Base-by-base conservation (phyloP, 306 rosid species). In the Cucumis cinereus region DNA sequence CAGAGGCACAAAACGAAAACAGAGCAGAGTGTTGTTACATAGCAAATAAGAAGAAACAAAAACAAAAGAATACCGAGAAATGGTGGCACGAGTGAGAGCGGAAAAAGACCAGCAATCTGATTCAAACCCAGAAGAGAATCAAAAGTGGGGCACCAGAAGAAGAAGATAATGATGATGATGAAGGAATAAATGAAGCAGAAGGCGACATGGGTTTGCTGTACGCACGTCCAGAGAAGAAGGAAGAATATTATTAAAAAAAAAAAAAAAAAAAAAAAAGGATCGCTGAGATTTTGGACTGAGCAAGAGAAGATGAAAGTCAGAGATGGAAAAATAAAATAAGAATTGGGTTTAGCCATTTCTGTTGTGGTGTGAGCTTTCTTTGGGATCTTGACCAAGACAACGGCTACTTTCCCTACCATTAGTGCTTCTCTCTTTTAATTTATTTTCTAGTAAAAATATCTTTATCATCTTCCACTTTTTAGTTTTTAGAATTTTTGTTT, bases 371-470 rank as follows among this genome's bases (percentile, higher is more conserved):
- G 3, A 47, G 38, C 75, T 26, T 47, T 70, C 75, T 70, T 70
- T 45, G 75, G 57, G 75, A 70, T 70, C 57, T 47, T 70, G 58
- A 70, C 75, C 75, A 43, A 70, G 58, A 70, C 75, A 47, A 70
- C 58, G 57, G 75, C 75, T 70, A 23, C 57, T 50, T 50, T 16
- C 20, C 55, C 55, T 16, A 16, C 54, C 54, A 49, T 49, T 36
- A 30, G n/a, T n/a, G n/a, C n/a, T n/a, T n/a, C n/a, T n/a, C n/a
- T n/a, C n/a, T n/a, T n/a, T n/a, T 30, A 30, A 30, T 30, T 3
- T 30, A 3, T 30, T 30, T 30, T 30, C 35, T 30, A 30, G 35
- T 30, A 30, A 30, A 30, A 30, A 30, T 30, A 30, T 30, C 35
- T 4, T 3, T 30, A 3, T 30, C 35, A 30, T 30, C 35, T 26